Percentiles rank a stretch among this genome's conserved stretches.
phyloP scores from a whole-genome alignment of 768 basidiomycete genomes.

The Amanita inopinata region DNA sequence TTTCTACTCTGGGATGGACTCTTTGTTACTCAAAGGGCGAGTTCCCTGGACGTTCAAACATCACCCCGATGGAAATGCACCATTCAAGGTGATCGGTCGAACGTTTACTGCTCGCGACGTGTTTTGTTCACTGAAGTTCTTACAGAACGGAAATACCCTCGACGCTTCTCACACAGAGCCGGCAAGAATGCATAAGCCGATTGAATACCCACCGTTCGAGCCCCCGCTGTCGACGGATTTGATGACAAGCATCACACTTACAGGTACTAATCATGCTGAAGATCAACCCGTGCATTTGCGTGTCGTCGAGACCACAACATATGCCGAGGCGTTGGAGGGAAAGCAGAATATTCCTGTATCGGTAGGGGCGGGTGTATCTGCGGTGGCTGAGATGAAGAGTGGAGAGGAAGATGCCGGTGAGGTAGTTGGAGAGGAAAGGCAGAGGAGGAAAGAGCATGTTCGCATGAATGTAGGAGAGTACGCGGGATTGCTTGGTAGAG shows the following conservation, averaged over 20 bases:
- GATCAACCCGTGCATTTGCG: constrained; percentile 88
- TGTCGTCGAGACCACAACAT: constrained; percentile 34
- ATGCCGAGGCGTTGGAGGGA: constrained; percentile 16
- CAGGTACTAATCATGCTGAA: constrained; percentile 95
- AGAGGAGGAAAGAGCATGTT: constrained; percentile 53
- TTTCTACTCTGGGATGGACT: constrained; percentile 82
- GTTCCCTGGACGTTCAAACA: constrained; percentile 91
- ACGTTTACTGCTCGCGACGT: constrained; percentile 5
- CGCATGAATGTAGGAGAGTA: constrained; percentile 65
- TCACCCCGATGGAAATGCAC: constrained; percentile 23
- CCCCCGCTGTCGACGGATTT: constrained; percentile 90
- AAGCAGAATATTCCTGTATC: constrained; percentile 17
- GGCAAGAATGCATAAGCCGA: constrained; percentile 58
- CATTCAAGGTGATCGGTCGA: constrained; percentile 19
- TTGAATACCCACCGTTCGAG: constrained; percentile 80
- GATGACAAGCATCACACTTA: constrained; percentile 81
- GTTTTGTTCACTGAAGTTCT: not conserved
- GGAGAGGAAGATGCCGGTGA: constrained; percentile 16
- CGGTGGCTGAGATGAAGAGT: constrained; percentile 17
- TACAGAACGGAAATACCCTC: constrained; percentile 20
- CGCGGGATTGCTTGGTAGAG: constrained; percentile 79
- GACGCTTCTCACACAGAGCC: constrained; percentile 68
- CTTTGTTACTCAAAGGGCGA: constrained; percentile 72
- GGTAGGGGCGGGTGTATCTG: constrained; percentile 20
- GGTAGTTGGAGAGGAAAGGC: constrained; percentile 32